Evolutionary conservation across 2,329 filamentous ascomycete species (phyloP).

Genomic region (Paecilomyces dactylethromorphus): DNA sequence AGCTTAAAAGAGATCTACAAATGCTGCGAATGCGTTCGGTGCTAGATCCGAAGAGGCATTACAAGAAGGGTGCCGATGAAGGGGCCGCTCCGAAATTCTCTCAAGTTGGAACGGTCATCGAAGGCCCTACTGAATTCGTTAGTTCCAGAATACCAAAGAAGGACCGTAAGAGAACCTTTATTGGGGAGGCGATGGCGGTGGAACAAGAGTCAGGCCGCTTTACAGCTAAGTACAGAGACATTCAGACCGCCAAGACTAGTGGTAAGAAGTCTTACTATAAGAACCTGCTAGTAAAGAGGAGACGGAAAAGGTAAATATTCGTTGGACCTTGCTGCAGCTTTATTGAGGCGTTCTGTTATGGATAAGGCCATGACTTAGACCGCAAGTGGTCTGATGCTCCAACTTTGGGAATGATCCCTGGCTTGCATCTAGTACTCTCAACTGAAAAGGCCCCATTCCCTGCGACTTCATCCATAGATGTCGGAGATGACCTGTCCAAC

Average conservation of each 20-base stretch:
- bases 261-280: slow-evolving; percentile 90
- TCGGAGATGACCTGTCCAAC: slow-evolving; percentile 26
- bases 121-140: slow-evolving; percentile 83
- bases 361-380: neutral
- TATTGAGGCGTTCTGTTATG: neutral
- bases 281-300: slow-evolving; percentile 58
- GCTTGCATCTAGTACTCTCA: neutral
- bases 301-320: slow-evolving; percentile 10
- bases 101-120: slow-evolving; percentile 80
- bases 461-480: slow-evolving; percentile 15
- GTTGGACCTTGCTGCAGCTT: neutral
- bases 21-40: slow-evolving; percentile 83
- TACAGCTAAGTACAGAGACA: slow-evolving; percentile 78
- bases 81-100: slow-evolving; percentile 71
- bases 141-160: slow-evolving; percentile 75
- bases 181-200: slow-evolving; percentile 71
- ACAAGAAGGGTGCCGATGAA: slow-evolving; percentile 77
- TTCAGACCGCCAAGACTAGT: slow-evolving; percentile 74
- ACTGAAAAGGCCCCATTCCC: neutral
- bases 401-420: neutral
- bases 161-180: slow-evolving; percentile 78
- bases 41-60: slow-evolving; percentile 80
- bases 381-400: neutral
- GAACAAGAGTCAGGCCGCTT: slow-evolving; percentile 65
- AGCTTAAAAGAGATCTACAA: slow-evolving; percentile 84